Conservation (phyloP, 2,329 filamentous ascomycete genomes). For the Alternaria sp. region DNA sequence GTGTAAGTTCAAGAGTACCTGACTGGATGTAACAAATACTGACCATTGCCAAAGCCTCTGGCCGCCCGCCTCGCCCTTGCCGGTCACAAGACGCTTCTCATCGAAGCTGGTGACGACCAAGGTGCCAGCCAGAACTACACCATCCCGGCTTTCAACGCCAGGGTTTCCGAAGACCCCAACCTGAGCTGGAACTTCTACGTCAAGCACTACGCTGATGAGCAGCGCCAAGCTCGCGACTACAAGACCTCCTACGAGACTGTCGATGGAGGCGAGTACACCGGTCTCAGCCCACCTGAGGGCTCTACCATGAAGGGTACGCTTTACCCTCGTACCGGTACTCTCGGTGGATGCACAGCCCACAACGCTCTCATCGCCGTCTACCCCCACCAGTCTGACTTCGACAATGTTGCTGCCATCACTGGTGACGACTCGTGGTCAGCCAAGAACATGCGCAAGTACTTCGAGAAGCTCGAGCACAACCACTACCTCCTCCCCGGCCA, state of each 20-base stretch:
- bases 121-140: slow-evolving; percentile 58
- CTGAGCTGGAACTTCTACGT: slow-evolving; percentile 70
- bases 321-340: slow-evolving; percentile 63
- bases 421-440: slow-evolving; percentile 66
- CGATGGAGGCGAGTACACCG: slow-evolving; percentile 52
- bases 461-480: slow-evolving; percentile 62
- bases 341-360: slow-evolving; percentile 67
- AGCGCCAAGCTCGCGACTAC: slow-evolving; percentile 60
- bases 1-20: slow-evolving; percentile 1
- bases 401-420: slow-evolving; percentile 63
- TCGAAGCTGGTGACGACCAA: slow-evolving; percentile 67
- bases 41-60: slow-evolving; percentile 21
- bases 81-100: slow-evolving; percentile 65
- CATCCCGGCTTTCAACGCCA: slow-evolving; percentile 61
- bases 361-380: slow-evolving; percentile 67
- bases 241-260: slow-evolving; percentile 63
- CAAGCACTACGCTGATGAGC: slow-evolving; percentile 64
- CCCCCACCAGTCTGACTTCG: slow-evolving; percentile 66
- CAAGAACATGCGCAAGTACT: slow-evolving; percentile 66
- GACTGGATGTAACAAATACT: not conserved
- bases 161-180: slow-evolving; percentile 61
- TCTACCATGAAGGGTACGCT: slow-evolving; percentile 61
- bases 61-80: slow-evolving; percentile 64
- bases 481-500: slow-evolving; percentile 54
- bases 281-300: slow-evolving; percentile 59